These are phyloP conservation scores for Pterula multifida DNA, from an alignment of 1,284 basidiomycete species.

Conservation along the genomic window DNA sequence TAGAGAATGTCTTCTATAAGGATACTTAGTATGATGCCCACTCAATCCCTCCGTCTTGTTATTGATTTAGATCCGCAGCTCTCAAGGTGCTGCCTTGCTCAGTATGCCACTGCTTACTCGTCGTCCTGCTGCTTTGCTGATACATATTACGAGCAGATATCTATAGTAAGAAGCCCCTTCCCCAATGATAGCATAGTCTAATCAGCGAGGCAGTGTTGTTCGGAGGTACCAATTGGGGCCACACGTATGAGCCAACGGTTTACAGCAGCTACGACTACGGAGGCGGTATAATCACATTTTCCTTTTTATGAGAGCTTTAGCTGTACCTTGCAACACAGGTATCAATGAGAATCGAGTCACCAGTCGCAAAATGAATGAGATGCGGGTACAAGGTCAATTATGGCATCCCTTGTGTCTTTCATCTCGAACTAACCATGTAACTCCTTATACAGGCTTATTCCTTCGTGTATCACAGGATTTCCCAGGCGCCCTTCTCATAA, in stretches of 20 bases:
- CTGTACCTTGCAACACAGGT: constrained; percentile 13
- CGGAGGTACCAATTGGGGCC: constrained; percentile 40
- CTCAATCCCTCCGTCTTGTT: not conserved
- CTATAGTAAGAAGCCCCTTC: constrained; percentile 24
- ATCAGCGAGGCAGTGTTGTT: constrained; percentile 26
- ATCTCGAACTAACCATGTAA: constrained; percentile 2
- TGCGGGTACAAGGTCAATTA: constrained; percentile 34
- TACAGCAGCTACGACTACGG: constrained; percentile 39
- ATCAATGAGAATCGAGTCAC: constrained; percentile 41
- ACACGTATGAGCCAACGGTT: constrained; percentile 33
- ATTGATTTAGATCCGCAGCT: constrained; percentile 16
- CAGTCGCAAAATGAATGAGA: constrained; percentile 40
- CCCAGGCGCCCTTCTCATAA: constrained; percentile 24
- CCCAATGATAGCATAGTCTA: not conserved
- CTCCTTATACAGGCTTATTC: constrained; percentile 25
- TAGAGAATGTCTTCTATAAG: constrained; percentile 40
- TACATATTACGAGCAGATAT: constrained; percentile 25
- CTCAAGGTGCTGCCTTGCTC: constrained; percentile 35
- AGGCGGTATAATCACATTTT: constrained; percentile 26
- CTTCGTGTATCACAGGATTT: constrained; percentile 35
- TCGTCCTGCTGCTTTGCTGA: not conserved
- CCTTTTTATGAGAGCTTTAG: not conserved
- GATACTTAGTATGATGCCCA: constrained; percentile 28
- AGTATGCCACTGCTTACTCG: constrained; percentile 19
- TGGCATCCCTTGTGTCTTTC: not conserved